phyloP scores from a whole-genome alignment of 2,329 filamentous ascomycete species.

The Cladophialophora carrionii region DNA sequence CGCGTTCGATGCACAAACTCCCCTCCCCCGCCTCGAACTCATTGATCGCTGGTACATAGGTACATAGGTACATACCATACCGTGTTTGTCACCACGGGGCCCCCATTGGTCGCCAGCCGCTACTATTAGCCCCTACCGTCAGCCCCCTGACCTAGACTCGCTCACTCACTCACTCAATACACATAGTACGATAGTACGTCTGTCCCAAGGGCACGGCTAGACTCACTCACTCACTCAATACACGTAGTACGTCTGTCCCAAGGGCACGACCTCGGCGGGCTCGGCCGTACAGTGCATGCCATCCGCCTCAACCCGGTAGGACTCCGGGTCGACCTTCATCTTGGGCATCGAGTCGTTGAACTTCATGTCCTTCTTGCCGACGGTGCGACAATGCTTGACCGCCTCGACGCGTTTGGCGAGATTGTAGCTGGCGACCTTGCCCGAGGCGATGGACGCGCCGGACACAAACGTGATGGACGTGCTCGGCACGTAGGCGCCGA shows the following conservation, averaged over 20 bases:
- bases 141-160: no score
- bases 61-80: no score
- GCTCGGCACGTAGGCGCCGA: conserved; percentile 70
- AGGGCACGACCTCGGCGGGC: conserved; percentile 70
- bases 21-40: background rate
- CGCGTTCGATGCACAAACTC: background rate
- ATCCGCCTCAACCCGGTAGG: conserved; percentile 84
- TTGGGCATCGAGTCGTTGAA: conserved; percentile 80
- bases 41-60: background rate
- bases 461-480: conserved; percentile 85
- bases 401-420: conserved; percentile 79
- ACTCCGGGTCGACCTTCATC: conserved; percentile 92
- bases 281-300: conserved; percentile 73
- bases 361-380: conserved; percentile 87
- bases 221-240: conserved; percentile 55
- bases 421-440: conserved; percentile 70
- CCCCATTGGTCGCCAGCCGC: no score
- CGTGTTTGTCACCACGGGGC: no score
- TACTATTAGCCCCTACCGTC: background rate
- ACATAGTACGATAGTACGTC: conserved; percentile 74
- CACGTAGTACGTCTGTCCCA: conserved; percentile 77
- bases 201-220: conserved; percentile 71
- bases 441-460: conserved; percentile 67
- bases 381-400: conserved; percentile 72
- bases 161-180: conserved; percentile 55